Percentiles rank a stretch among this genome's conserved stretches.
Evolutionary conservation across 2,329 filamentous ascomycete species (phyloP).

Genomic region (Plenodomus tracheiphilus): DNA sequence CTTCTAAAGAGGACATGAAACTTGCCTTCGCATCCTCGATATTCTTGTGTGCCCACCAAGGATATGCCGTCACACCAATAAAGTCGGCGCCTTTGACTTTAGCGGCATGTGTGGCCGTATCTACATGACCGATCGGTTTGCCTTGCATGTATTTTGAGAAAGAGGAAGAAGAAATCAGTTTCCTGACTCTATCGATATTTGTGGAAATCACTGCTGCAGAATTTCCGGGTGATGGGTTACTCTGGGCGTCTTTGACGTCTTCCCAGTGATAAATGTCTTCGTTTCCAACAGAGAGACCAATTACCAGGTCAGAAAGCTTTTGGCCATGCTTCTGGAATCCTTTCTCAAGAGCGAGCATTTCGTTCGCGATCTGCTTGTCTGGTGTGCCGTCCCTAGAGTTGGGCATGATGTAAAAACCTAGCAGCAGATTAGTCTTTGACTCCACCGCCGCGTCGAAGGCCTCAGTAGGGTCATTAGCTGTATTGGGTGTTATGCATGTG

Average conservation of each 20-base stretch:
- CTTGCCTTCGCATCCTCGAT: constrained; percentile 46
- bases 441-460: constrained; percentile 41
- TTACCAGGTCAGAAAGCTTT: constrained; percentile 57
- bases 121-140: constrained; percentile 50
- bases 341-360: constrained; percentile 34
- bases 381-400: constrained; percentile 46
- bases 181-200: constrained; percentile 51
- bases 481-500: constrained; percentile 59
- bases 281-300: constrained; percentile 40
- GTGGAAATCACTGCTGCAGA: constrained; percentile 63
- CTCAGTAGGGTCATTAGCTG: constrained; percentile 61
- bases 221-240: constrained; percentile 55
- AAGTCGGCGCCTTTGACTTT: constrained; percentile 35
- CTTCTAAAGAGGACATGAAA: constrained; percentile 25
- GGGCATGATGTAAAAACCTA: constrained; percentile 37
- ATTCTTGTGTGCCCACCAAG: constrained; percentile 33
- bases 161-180: constrained; percentile 61
- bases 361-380: constrained; percentile 20
- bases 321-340: constrained; percentile 38
- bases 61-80: constrained; percentile 39
- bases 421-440: constrained; percentile 35
- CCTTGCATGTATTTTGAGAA: constrained; percentile 48
- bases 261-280: constrained; percentile 63
- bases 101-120: constrained; percentile 29
- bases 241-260: constrained; percentile 50